phyloP scores from a whole-genome alignment of 2,329 filamentous ascomycete genomes.

The Exophiala bonariae region DNA sequence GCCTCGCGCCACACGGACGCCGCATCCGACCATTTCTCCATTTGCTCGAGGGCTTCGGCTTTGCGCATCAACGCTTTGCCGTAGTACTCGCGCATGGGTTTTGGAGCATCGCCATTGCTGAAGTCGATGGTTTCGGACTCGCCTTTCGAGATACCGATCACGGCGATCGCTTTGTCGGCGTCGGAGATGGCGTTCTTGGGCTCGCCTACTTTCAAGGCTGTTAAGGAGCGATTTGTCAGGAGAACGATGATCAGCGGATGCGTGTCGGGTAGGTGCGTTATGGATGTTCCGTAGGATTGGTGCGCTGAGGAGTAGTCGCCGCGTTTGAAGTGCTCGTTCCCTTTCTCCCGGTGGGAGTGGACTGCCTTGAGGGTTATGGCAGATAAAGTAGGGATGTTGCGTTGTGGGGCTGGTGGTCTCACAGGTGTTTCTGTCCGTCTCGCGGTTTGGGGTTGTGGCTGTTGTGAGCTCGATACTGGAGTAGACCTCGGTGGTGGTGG shows the following conservation, averaged over 20 bases:
- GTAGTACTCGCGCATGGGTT: conserved; percentile 90
- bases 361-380: conserved; percentile 71
- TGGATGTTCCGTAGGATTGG: conserved; percentile 74
- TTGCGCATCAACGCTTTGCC: conserved; percentile 93
- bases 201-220: conserved; percentile 86
- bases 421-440: conserved; percentile 46
- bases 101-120: conserved; percentile 61
- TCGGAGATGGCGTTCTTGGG: conserved; percentile 84
- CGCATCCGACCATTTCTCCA: conserved; percentile 91
- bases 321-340: conserved; percentile 87
- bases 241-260: conserved; percentile 89
- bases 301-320: conserved; percentile 90
- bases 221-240: conserved; percentile 86
- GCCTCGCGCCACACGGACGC: conserved; percentile 76
- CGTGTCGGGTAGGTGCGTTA: conserved; percentile 69
- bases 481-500: conserved; percentile 32
- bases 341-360: conserved; percentile 73
- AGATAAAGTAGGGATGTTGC: conserved; percentile 64
- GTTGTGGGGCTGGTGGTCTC: conserved; percentile 48
- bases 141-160: conserved; percentile 79
- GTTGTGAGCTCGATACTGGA: conserved; percentile 37
- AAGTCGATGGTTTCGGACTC: conserved; percentile 78
- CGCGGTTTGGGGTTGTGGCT: conserved; percentile 40
- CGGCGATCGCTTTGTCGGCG: conserved; percentile 73
- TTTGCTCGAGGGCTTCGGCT: conserved; percentile 90